A percentile compares a stretch with the other conserved stretches of the same genome.
Conservation (phyloP, 73 alveolate species). For the Stentor coeruleus region DNA sequence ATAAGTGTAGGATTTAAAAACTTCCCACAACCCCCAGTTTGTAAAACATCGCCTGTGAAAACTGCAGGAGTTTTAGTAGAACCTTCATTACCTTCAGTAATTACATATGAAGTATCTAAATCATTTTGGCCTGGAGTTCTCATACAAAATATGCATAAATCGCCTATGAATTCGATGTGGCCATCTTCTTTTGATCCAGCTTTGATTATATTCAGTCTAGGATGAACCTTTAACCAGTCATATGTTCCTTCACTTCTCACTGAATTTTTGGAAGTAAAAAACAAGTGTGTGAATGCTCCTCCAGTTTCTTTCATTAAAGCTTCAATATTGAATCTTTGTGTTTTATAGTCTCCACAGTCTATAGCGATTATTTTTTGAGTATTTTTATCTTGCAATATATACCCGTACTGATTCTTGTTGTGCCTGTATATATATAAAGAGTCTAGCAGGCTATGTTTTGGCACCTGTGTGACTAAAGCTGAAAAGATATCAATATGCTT, state of each 20-base stretch:
- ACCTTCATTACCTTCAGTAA: conserved; percentile 57
- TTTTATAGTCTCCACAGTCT: conserved; percentile 46
- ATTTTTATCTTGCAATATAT: conserved; percentile 46
- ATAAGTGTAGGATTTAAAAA: conserved; percentile 32
- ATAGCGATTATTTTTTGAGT: conserved; percentile 46
- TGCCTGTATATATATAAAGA: conserved; percentile 26
- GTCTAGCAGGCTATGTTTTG: conserved; percentile 26
- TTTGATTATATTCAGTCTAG: conserved; percentile 37
- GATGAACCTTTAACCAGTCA: conserved; percentile 42
- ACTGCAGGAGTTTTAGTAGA: conserved; percentile 59
- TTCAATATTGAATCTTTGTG: conserved; percentile 28
- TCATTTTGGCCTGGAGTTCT: conserved; percentile 67
- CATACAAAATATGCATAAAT: conserved; percentile 49
- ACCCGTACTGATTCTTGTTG: conserved; percentile 41
- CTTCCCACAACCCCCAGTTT: conserved; percentile 66
- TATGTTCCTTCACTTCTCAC: conserved; percentile 36
- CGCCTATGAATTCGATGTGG: conserved; percentile 42
- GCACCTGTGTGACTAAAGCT: not conserved
- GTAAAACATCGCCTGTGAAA: conserved; percentile 54
- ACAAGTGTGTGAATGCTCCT: conserved; percentile 34
- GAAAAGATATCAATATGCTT: conserved; percentile 3
- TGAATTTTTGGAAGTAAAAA: conserved; percentile 46
- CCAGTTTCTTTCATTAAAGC: conserved; percentile 35
- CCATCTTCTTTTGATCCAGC: conserved; percentile 36
- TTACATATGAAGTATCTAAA: conserved; percentile 44